Evolutionary conservation across 1,284 basidiomycete species (phyloP), one percentile per base, ranked within the genome.

Genomic region (Heterobasidion irregulare): DNA sequence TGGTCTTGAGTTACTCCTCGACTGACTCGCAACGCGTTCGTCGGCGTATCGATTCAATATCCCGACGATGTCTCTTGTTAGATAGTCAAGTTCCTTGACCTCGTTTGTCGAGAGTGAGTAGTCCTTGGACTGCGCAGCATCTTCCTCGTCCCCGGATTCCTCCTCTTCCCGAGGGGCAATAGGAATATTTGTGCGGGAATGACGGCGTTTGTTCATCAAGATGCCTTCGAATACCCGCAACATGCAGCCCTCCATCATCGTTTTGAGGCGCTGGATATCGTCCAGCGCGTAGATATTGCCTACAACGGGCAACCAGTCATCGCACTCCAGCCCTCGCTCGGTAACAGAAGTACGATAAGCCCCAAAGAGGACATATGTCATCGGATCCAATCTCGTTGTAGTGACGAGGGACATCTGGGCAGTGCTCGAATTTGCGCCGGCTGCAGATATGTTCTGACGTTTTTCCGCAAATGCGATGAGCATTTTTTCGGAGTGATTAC

Each of bases 301-400:
- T 32, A 84, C 76, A 52, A 98, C 81, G 9, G 93, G 92, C 19
- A 98, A 74, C 95, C 95, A 98, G 48, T 82, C 83, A 65, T 98
- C 95, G 66, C 92, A 95, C 65, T 90, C 85, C 34, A 94, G 70
- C 2, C 91, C 90, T 15, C 80, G 76, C 47, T 81, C 77, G 0
- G 79, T 82, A 48, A 86, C 79, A 56, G 81, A 72, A 46, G 94
- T 78, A 55, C 87, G 79, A 68, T 91, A 85, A 0, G 94, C 93
- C 12, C 95, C 95, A 62, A 98, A 98, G 9, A 98, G 78, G 72
- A 97, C 83, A 68, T 94, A 97, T 1, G 89, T 89, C 75, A 98
- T 77, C 8, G 91, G 90, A 69, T 98, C 94, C 36, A 98, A 73
- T 38, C 88, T 84, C 1, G 92, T 94, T n/a, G 89, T 92, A 33